phyloP scores from a whole-genome alignment of 306 rosid genomes.

The Mucuna pruriens region DNA sequence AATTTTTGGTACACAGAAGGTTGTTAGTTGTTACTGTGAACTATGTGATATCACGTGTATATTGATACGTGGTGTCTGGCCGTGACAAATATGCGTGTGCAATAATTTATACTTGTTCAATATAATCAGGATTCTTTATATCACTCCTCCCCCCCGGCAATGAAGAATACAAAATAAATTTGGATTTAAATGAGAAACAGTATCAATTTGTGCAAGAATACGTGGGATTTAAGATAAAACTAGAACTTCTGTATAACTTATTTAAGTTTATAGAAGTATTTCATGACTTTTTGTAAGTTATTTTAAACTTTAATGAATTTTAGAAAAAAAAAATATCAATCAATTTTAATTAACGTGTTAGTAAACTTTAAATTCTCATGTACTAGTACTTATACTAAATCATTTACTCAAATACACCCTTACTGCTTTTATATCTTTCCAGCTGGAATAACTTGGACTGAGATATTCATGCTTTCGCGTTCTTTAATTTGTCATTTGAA shows the following conservation, averaged over 20 bases:
- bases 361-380: not conserved
- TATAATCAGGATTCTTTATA: not conserved
- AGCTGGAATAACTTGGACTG: not conserved
- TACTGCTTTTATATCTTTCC: not conserved
- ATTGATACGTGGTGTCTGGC: slow-evolving; percentile 37
- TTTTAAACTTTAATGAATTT: not conserved
- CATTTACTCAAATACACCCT: not conserved
- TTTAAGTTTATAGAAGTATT: not conserved
- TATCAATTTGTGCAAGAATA: not conserved
- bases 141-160: not conserved
- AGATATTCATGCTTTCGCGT: not conserved
- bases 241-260: not conserved
- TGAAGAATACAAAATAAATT: not conserved
- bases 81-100: slow-evolving; percentile 45
- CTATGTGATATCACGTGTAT: slow-evolving; percentile 41
- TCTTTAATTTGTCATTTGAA: too few relatives aligned
- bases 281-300: not conserved
- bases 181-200: not conserved
- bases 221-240: not conserved
- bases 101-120: slow-evolving; percentile 31
- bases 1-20: slow-evolving; percentile 21
- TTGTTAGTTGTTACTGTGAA: slow-evolving; percentile 36
- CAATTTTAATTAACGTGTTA: not conserved
- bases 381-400: not conserved
- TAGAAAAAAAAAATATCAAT: not conserved